phyloP scores from a whole-genome alignment of 2,329 filamentous ascomycete species.

The Plenodomus lindquistii region DNA sequence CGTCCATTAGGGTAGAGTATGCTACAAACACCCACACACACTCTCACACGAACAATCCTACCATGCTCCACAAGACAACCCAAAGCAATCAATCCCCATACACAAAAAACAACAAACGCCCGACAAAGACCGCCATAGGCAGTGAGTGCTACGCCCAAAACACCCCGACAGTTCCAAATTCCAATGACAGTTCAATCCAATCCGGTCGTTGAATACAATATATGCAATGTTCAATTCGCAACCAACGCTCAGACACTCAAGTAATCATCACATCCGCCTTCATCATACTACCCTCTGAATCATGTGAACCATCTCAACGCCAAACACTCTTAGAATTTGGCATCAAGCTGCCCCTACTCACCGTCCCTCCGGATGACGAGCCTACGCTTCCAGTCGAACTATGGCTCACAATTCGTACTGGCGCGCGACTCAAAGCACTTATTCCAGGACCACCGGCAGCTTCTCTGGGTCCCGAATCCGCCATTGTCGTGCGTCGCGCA shows the following conservation, averaged over 20 bases:
- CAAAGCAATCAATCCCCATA: too few relatives aligned
- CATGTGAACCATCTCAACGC: slow-evolving; percentile 27
- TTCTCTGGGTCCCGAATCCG: slow-evolving; percentile 28
- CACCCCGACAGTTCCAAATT: not conserved
- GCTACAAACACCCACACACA: too few relatives aligned
- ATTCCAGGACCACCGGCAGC: too few relatives aligned
- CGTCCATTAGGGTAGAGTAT: too few relatives aligned
- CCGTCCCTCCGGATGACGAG: too few relatives aligned
- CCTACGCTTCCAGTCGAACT: slow-evolving; percentile 26
- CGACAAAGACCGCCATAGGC: not conserved
- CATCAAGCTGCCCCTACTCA: slow-evolving; percentile 40
- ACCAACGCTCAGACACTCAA: not conserved
- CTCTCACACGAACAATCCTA: too few relatives aligned
- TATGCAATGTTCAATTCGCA: not conserved
- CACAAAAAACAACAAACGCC: not conserved
- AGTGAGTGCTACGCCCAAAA: not conserved
- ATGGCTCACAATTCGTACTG: slow-evolving; percentile 39
- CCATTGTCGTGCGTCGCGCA: slow-evolving; percentile 43
- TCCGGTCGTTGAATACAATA: not conserved
- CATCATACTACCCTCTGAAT: too few relatives aligned
- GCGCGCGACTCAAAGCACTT: slow-evolving; percentile 33
- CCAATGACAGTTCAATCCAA: too few relatives aligned
- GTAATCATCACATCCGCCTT: too few relatives aligned
- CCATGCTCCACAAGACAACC: too few relatives aligned
- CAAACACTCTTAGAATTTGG: slow-evolving; percentile 36